These are phyloP conservation scores for Pichia cephalocereana DNA, from an alignment of 805 yeast species.

Conservation along the genomic window DNA sequence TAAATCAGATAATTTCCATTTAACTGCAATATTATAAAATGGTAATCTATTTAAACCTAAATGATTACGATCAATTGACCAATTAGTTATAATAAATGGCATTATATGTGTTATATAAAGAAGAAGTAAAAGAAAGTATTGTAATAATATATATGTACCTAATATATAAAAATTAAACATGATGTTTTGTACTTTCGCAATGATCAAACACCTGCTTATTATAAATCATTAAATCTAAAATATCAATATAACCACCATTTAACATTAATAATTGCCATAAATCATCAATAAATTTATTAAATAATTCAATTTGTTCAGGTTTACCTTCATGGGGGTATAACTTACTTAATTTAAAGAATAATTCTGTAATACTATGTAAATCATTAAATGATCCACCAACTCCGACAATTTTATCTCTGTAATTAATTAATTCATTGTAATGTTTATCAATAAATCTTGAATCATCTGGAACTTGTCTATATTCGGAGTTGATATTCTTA, in stretches of 20 bases:
- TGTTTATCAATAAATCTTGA: constrained; percentile 43
- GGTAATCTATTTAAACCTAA: constrained; percentile 19
- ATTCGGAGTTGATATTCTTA: constrained; percentile 14
- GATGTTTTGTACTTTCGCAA: constrained; percentile 26
- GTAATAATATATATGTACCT: not conserved
- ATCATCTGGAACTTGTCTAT: constrained; percentile 45
- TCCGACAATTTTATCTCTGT: constrained; percentile 25
- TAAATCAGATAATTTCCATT: constrained; percentile 23
- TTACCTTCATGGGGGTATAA: constrained; percentile 16
- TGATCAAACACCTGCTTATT: constrained; percentile 39
- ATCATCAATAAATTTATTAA: constrained; percentile 30
- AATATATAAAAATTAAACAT: not conserved
- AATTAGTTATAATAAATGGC: not conserved
- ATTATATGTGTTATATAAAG: not conserved
- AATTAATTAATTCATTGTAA: constrained; percentile 31
- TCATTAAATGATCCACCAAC: constrained; percentile 26
- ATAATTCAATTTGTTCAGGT: constrained; percentile 9
- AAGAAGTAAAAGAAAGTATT: not conserved
- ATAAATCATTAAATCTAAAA: constrained; percentile 47
- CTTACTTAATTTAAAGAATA: constrained; percentile 31
- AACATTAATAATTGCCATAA: constrained; percentile 34
- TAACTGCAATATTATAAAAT: constrained; percentile 10
- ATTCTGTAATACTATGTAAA: constrained; percentile 29
- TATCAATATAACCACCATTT: constrained; percentile 52
- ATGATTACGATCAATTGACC: constrained; percentile 20